A percentile compares a stretch with the other conserved stretches of the same genome.
phyloP scores from a whole-genome alignment of 257 asterid species.

The Nicotiana noctiflora region DNA sequence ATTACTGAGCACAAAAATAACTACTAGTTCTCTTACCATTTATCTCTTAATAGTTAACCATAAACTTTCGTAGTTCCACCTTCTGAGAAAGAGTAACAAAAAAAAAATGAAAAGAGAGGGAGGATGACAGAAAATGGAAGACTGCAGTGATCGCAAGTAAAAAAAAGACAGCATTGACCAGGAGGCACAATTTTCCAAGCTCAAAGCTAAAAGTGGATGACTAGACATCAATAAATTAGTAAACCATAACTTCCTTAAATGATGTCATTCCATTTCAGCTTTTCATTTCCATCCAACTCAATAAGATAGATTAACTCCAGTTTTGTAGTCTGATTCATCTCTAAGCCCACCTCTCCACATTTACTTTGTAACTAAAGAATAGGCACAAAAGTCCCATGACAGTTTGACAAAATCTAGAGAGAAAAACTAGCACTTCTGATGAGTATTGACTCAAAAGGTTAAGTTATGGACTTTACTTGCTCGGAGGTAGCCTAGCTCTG shows the following conservation, averaged over 20 bases:
- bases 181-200: background rate
- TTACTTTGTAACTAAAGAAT: background rate
- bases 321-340: background rate
- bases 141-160: background rate
- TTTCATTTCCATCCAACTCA: background rate
- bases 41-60: background rate
- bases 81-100: background rate
- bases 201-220: background rate
- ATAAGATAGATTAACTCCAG: background rate
- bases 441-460: constrained; percentile 12
- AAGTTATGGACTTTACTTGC: constrained; percentile 54
- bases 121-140: background rate
- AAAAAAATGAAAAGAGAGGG: background rate
- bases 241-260: background rate
- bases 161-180: background rate
- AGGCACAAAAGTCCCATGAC: background rate
- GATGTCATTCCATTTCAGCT: background rate
- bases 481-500: constrained; percentile 83
- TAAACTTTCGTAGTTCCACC: background rate
- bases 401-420: background rate
- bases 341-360: background rate
- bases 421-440: background rate
- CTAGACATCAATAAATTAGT: background rate
- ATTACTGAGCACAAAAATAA: background rate
- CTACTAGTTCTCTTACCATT: background rate